Evolutionary conservation across 768 basidiomycete species (phyloP), one percentile per base, ranked within the genome.

Genomic region (Lactarius deliciosus): DNA sequence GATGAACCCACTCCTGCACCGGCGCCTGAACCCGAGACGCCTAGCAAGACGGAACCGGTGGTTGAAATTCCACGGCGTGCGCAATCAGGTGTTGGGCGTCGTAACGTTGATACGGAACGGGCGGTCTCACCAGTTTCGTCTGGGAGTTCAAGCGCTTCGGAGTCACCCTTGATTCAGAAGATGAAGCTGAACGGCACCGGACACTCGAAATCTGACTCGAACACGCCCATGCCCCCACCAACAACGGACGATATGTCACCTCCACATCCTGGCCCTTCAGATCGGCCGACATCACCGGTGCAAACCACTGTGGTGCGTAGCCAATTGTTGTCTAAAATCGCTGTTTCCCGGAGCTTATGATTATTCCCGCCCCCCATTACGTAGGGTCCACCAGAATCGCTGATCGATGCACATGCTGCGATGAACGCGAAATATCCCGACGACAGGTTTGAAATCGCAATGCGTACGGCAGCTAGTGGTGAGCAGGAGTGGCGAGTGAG

Each of bases 401-500:
- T 94, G 47, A 77, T 80, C n/a, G 71, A 72, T 25, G 87, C 91
- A n/a, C 83, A 90, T 73, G 81, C 83, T 58, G 80, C 78, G 1
- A 85, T 95, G 82, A 86, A 89, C 72, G 76, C 78, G 10, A 85
- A 82, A 76, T 96, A 92, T 73, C 87, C 89, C 2, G 83, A 91
- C 68, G 96, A 98, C 76, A 85, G 76, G 66, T 96, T 98, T 71
- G 90, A 92, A 70, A 85, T 91, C 20, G 86, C 91, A 38, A 77
- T 86, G 40, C 83, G 86, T 36, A 78, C 82, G 8, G 80, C 80
- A 36, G 79, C 83, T 54, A 81, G 79, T 15, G 81, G 80, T n/a
- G 76, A 80, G 28, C 83, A 85, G 6, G 94, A 96, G 76, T 98
- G 96, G 95, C 85, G 93, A 20, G 83, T 96, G 74, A 94, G 90